A percentile compares a stretch with the other conserved stretches of the same genome.
Evolutionary conservation across 805 yeast species (phyloP).

Genomic region (Diddensiella transvaalensis): DNA sequence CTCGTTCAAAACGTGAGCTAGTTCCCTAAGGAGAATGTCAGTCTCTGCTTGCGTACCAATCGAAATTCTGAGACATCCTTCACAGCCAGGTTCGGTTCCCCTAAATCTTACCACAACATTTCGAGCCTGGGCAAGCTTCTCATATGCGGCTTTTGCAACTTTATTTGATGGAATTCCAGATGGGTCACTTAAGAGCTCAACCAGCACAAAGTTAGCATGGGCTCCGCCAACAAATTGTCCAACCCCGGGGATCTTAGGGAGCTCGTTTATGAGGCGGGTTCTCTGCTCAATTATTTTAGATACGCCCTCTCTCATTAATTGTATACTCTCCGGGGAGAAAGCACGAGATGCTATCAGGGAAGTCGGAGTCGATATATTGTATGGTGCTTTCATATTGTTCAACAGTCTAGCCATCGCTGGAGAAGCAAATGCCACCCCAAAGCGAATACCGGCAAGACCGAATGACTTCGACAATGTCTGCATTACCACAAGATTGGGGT

Average conservation of each 20-base stretch:
- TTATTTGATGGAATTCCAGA: constrained; percentile 63
- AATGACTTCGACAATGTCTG: constrained; percentile 94
- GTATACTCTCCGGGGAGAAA: constrained; percentile 53
- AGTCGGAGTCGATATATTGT: constrained; percentile 82
- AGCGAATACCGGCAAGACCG: constrained; percentile 91
- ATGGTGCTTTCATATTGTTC: constrained; percentile 94
- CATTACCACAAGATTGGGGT: constrained; percentile 79
- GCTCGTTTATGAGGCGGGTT: constrained; percentile 45
- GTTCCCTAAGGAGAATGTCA: constrained; percentile 47
- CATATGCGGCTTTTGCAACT: constrained; percentile 64
- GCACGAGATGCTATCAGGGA: constrained; percentile 75
- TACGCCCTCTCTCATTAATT: constrained; percentile 55
- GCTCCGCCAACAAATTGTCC: constrained; percentile 78
- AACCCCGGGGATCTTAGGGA: constrained; percentile 57
- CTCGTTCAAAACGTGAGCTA: constrained; percentile 31
- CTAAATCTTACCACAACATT: constrained; percentile 86
- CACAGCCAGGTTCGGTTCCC: constrained; percentile 86
- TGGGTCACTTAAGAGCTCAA: constrained; percentile 60
- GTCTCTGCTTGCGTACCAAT: constrained; percentile 84
- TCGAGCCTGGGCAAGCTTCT: constrained; percentile 62
- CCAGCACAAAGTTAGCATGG: constrained; percentile 80
- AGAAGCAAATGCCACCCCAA: constrained; percentile 75
- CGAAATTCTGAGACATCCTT: constrained; percentile 82
- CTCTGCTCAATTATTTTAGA: constrained; percentile 54
- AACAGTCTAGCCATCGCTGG: constrained; percentile 59